Evolutionary conservation across 1,284 basidiomycete species (phyloP), one percentile per base, ranked within the genome.

Genomic region (Fomitopsis betulina): DNA sequence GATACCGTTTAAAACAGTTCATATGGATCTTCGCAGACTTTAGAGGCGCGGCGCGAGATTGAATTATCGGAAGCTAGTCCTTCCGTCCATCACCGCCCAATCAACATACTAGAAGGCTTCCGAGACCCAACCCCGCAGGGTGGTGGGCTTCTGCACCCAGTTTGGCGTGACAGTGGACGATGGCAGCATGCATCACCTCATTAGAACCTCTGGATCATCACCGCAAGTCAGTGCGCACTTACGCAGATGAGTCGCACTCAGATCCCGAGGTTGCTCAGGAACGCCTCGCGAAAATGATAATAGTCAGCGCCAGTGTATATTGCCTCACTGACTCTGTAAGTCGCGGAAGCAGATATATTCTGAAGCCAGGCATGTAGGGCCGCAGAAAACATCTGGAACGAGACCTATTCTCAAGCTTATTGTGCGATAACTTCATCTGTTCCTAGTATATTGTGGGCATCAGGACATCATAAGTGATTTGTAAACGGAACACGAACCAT

Each of bases 91-190:
- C 62, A 8, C 61, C 60, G 58, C 58, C 13, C 72, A 57, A 56
- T 74, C 70, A 27, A 74, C 65, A n/a, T n/a, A n/a, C 72, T 71
- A 74, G 27, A 74, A 63, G 3, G 71, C 69, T 23, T n/a, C n/a
- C n/a, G n/a, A n/a, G n/a, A n/a, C 65, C 62, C 52, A 73, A 43
- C 2, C 72, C 72, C 13, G 62, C 61, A 15, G 55, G n/a, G 67
- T 67, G 17, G 73, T 10, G 72, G 71, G 57, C 73, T 74, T 32
- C 71, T 73, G 52, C 30, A 12, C 3, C 6, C 5, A 21, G 15
- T 12, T 30, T 5, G n/a, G 25, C 25, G 17, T 25, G 19, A 39
- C 27, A 25, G 30, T n/a, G n/a, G n/a, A n/a, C 23, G 19, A 39
- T 19, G 38, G 33, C 23, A 27, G 13, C 30, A 2, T 1, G 15